phyloP scores from a whole-genome alignment of 2,329 filamentous ascomycete genomes.

The Monilinia vaccinii-corymbosi region DNA sequence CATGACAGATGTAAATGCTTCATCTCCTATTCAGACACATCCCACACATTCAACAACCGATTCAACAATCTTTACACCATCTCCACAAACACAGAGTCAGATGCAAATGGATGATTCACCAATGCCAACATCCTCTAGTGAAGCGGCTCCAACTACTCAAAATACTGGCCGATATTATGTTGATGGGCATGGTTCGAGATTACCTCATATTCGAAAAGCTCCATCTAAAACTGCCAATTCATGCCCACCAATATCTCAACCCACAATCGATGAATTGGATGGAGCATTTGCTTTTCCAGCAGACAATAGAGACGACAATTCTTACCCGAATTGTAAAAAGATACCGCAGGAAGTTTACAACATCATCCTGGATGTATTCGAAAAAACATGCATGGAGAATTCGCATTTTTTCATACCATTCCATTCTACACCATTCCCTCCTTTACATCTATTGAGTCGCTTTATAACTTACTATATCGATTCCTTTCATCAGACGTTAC shows the following conservation, averaged over 20 bases:
- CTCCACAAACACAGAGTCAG: slow-evolving; percentile 1
- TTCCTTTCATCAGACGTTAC: slow-evolving; percentile 28
- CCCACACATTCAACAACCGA: neutral
- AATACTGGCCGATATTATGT: slow-evolving; percentile 22
- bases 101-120: slow-evolving; percentile 7
- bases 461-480: slow-evolving; percentile 32
- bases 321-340: neutral
- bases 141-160: slow-evolving; percentile 5
- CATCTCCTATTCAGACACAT: slow-evolving; percentile 1
- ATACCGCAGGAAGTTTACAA: slow-evolving; percentile 15
- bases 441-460: slow-evolving; percentile 11
- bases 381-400: slow-evolving; percentile 17
- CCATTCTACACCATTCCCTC: slow-evolving; percentile 14
- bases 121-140: slow-evolving; percentile 12
- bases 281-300: slow-evolving; percentile 13
- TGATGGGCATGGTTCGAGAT: slow-evolving; percentile 22
- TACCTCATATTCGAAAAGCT: slow-evolving; percentile 20
- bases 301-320: neutral
- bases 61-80: neutral
- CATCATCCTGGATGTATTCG: slow-evolving; percentile 16
- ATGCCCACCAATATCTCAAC: neutral
- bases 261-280: neutral
- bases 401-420: slow-evolving; percentile 13
- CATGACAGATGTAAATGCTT: neutral
- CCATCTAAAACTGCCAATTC: slow-evolving; percentile 14